These are phyloP conservation scores for Ottelia alismoides DNA, from an alignment of 106 monocot species.

Conservation along the genomic window DNA sequence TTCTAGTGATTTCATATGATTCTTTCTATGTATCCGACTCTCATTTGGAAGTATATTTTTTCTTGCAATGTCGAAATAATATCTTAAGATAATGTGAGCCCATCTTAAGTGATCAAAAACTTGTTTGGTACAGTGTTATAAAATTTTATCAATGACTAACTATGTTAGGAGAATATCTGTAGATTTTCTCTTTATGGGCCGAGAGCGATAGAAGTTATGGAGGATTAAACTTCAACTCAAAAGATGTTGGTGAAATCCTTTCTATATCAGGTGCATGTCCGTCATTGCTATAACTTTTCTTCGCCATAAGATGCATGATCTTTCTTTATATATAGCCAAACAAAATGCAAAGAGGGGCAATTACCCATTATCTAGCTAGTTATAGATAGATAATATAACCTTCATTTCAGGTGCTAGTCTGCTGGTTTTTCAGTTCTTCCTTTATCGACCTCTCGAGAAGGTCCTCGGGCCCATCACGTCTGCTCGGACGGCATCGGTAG, in stretches of 20 bases:
- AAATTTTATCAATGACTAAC: too few relatives aligned
- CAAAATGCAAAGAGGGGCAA: too few relatives aligned
- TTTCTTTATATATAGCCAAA: too few relatives aligned
- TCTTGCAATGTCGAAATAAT: too few relatives aligned
- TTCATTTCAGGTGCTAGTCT: not conserved
- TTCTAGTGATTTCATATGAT: too few relatives aligned
- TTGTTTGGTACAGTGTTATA: too few relatives aligned
- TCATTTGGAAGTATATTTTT: too few relatives aligned
- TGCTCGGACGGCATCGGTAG: not conserved
- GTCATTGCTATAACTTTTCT: not conserved
- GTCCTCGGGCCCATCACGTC: not conserved
- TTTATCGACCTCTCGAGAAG: not conserved
- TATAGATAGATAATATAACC: not conserved
- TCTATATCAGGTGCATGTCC: not conserved
- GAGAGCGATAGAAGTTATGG: slow-evolving; percentile 1
- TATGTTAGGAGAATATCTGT: too few relatives aligned
- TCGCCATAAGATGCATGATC: too few relatives aligned
- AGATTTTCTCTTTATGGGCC: slow-evolving; percentile 1
- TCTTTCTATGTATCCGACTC: too few relatives aligned
- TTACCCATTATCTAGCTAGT: not conserved
- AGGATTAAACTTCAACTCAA: not conserved
- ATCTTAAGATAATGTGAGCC: too few relatives aligned
- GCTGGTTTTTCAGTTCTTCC: not conserved
- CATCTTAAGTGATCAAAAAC: too few relatives aligned
- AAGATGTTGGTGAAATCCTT: slow-evolving; percentile 5